Base-by-base conservation (phyloP, 2,329 filamentous ascomycete species). In the Tolypocladium inflatum region DNA sequence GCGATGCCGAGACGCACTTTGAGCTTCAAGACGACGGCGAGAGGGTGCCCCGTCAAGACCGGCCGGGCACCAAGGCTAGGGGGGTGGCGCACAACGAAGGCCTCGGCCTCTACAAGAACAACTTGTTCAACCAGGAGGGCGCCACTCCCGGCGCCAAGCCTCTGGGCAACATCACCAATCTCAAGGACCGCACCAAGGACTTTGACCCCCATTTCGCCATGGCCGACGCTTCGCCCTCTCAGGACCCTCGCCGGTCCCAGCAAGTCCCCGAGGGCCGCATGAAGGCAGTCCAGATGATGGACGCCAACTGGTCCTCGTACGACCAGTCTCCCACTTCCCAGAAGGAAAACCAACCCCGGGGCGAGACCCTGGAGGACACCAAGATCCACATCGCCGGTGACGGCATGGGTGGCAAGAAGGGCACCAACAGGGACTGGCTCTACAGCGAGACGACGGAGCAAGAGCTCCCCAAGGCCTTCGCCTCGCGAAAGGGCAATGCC, bases 1-100 rank as follows among this genome's bases (percentile, higher is more conserved):
- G 86, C 48, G 90, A 95, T 66, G 87, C 88, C 21, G 86, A 92
- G 68, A 76, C 85, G 1, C 91, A 97, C 72, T 97, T 96, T 68
- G 86, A 94, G 61, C 82, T 97, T 66, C 78, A 83, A 57, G 92
- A 97, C 68, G 86, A 92, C 58, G 85, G 83, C 54, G 81, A 81
- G 39, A 82, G 83, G 55, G 74, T 78, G 19, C 79, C 76, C 9
- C 77, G 80, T 57, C 74, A 76, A 50, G 78, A 78, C 55, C 67
- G 72, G 54, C 68, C 73, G 55, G 73, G 72, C 54, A 76, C 77
- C 50, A 68, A 68, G 55, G 79, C 78, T 56, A 80, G 78, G 58
- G 83, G 82, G 51, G 73, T 78, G n/a, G 79, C 74, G 42, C 80
- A 85, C 58, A 91, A 90, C 72, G 84, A 83, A 58, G 87, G 87